These are phyloP conservation scores for Termitomyces sp. DNA, from an alignment of 1,284 basidiomycete species.

Conservation along the genomic window DNA sequence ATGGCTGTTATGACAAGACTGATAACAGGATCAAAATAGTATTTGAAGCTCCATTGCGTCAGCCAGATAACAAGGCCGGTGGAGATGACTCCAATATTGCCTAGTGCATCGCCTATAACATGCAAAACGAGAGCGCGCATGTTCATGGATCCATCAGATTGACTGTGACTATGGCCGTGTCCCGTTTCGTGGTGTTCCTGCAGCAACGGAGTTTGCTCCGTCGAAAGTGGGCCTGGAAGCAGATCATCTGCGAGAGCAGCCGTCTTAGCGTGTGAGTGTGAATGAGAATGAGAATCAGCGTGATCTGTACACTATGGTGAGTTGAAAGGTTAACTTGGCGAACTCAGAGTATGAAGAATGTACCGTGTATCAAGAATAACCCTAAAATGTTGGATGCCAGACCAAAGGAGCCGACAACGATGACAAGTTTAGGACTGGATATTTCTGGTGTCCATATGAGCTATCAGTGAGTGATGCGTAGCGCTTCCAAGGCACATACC, in stretches of 20 bases:
- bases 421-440: constrained; percentile 80
- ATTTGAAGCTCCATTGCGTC: constrained; percentile 72
- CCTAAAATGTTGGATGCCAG: constrained; percentile 92
- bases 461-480: constrained; percentile 2
- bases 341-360: constrained; percentile 20
- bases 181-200: constrained; percentile 10
- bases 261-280: constrained; percentile 28
- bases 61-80: constrained; percentile 93
- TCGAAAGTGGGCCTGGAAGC: background rate
- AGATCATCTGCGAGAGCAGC: constrained; percentile 10
- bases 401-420: constrained; percentile 90
- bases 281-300: constrained; percentile 53
- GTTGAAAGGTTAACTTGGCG: background rate
- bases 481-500: constrained; percentile 39
- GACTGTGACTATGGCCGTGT: constrained; percentile 7
- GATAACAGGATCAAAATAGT: constrained; percentile 92
- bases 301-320: constrained; percentile 49
- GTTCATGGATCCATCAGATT: constrained; percentile 88
- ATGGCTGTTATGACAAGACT: constrained; percentile 94
- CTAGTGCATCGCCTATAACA: constrained; percentile 94
- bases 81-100: constrained; percentile 96
- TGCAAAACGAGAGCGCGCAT: constrained; percentile 94
- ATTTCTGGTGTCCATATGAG: constrained; percentile 59
- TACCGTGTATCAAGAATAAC: constrained; percentile 93
- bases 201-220: constrained; percentile 39